Conservation (phyloP, 1,139 yeast species). For the Nadsonia starkeyi-henricii region DNA sequence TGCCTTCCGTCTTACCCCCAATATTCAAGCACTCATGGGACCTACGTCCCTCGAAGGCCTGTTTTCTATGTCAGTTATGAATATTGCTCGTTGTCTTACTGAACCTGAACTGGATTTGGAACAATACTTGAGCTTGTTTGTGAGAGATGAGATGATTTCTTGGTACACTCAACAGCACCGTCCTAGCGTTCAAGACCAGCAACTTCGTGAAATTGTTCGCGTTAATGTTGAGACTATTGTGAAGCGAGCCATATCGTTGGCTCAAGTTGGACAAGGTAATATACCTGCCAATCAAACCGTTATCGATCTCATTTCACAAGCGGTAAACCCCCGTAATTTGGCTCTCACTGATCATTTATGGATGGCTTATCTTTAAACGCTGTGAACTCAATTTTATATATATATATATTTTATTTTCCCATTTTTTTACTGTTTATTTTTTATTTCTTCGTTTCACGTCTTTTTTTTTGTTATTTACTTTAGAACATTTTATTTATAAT, state of each 20-base stretch:
- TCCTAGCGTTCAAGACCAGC: slow-evolving; percentile 59
- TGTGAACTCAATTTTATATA: too few species aligned
- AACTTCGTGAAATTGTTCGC: slow-evolving; percentile 73
- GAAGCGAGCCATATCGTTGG: slow-evolving; percentile 47
- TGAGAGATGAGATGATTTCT: slow-evolving; percentile 84
- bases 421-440: neutral
- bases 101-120: slow-evolving; percentile 73
- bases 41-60: slow-evolving; percentile 87
- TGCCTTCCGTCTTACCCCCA: slow-evolving; percentile 93
- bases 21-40: slow-evolving; percentile 85
- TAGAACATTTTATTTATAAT: too few species aligned
- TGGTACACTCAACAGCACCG: slow-evolving; percentile 78
- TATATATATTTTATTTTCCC: neutral
- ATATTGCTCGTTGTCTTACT: slow-evolving; percentile 74
- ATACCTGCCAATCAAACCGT: slow-evolving; percentile 86
- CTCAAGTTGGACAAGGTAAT: slow-evolving; percentile 63
- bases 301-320: slow-evolving; percentile 81
- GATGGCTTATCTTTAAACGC: slow-evolving; percentile 73
- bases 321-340: slow-evolving; percentile 88
- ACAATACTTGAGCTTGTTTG: slow-evolving; percentile 79
- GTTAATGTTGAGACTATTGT: slow-evolving; percentile 78
- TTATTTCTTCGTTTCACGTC: too few species aligned
- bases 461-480: too few species aligned
- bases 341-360: slow-evolving; percentile 88
- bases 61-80: slow-evolving; percentile 70